Percentiles rank a stretch among this genome's conserved stretches.
These are phyloP conservation scores for Samsoniella hepiali DNA, from an alignment of 2,329 filamentous ascomycete species.

Conservation along the genomic window DNA sequence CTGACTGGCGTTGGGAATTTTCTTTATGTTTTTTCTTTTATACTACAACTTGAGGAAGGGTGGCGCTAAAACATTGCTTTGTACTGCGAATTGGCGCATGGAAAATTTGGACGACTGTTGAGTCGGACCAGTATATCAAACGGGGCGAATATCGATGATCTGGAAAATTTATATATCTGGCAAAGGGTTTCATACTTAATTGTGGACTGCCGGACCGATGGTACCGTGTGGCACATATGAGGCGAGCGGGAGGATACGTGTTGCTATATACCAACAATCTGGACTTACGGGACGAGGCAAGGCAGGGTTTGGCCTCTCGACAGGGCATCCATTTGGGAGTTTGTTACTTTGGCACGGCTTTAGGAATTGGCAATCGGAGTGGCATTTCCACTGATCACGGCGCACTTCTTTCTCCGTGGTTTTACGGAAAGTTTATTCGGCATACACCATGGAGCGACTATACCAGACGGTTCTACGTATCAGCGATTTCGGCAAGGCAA, in stretches of 20 bases:
- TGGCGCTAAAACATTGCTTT: slow-evolving; percentile 5
- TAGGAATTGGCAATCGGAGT: slow-evolving; percentile 8
- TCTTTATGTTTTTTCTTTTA: slow-evolving; percentile 21
- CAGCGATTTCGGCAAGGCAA: slow-evolving; percentile 8
- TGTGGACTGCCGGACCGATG: slow-evolving; percentile 6
- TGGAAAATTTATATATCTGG: slow-evolving; percentile 10
- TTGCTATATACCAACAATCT: slow-evolving; percentile 17
- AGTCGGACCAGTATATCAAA: slow-evolving; percentile 9
- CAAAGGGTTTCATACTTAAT: slow-evolving; percentile 11
- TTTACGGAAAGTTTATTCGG: slow-evolving; percentile 14
- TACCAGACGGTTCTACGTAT: slow-evolving; percentile 15
- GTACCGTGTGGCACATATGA: slow-evolving; percentile 14
- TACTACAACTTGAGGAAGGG: background rate
- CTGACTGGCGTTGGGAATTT: slow-evolving; percentile 19
- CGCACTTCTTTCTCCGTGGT: slow-evolving; percentile 10
- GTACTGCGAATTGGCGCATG: slow-evolving; percentile 13
- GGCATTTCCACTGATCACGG: slow-evolving; percentile 11
- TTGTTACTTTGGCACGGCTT: slow-evolving; percentile 16
- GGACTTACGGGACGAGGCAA: slow-evolving; percentile 7
- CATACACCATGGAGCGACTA: slow-evolving; percentile 14
- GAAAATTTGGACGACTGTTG: background rate
- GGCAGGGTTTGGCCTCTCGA: slow-evolving; percentile 12
- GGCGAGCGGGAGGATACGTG: slow-evolving; percentile 8
- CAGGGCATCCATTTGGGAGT: slow-evolving; percentile 17
- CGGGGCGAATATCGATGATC: slow-evolving; percentile 3